These are phyloP conservation scores for Sextonia rubra DNA, from an alignment of 164 flowering plant species.

Conservation along the genomic window DNA sequence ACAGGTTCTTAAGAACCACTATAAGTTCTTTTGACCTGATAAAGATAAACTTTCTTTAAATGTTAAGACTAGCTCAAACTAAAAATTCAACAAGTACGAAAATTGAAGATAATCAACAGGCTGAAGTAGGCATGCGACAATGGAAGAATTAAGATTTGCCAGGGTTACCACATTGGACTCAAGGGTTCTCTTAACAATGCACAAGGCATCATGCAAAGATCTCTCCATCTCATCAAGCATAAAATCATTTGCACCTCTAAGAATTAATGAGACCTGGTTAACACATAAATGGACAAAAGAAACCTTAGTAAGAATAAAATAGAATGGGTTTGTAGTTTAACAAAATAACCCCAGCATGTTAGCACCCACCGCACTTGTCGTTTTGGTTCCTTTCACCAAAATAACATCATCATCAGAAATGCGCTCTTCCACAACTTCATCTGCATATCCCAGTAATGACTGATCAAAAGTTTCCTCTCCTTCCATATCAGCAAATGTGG, in stretches of 20 bases:
- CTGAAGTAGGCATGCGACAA: not conserved
- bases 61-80: no score
- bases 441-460: constrained; percentile 80
- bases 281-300: not conserved
- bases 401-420: constrained; percentile 92
- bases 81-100: not conserved
- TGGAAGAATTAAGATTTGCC: not conserved
- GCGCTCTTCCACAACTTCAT: constrained; percentile 94
- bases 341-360: not conserved
- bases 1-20: no score
- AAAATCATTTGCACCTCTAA: constrained; percentile 96
- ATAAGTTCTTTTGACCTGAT: no score
- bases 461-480: constrained; percentile 97
- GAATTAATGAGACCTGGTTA: constrained; percentile 79
- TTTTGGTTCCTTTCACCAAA: constrained; percentile 92
- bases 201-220: constrained; percentile 93
- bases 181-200: constrained; percentile 93
- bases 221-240: constrained; percentile 99
- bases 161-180: constrained; percentile 78
- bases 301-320: not conserved
- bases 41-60: no score
- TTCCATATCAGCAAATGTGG: constrained; percentile 99
- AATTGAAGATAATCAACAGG: no score
- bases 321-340: not conserved
- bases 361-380: constrained; percentile 71